These are phyloP conservation scores for Mycosphaerelloides madeirae DNA, from an alignment of 2,329 filamentous ascomycete genomes.

Conservation along the genomic window DNA sequence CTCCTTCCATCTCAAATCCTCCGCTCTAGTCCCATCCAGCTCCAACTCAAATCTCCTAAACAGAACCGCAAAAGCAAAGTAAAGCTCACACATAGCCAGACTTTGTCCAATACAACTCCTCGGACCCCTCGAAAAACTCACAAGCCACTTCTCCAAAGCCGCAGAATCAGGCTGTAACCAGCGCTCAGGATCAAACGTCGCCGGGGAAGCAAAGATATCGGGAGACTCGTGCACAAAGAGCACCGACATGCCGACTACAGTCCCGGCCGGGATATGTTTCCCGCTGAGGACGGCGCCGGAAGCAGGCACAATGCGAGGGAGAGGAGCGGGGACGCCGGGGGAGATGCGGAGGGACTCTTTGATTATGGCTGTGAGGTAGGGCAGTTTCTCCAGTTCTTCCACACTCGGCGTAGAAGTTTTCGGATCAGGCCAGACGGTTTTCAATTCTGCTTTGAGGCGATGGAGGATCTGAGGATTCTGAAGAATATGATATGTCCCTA, in stretches of 20 bases:
- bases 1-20: constrained; percentile 13
- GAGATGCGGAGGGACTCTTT: constrained; percentile 48
- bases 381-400: constrained; percentile 22
- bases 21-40: constrained; percentile 8
- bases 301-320: constrained; percentile 43
- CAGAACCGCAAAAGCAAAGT: constrained; percentile 12
- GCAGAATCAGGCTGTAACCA: constrained; percentile 38
- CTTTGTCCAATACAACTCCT: constrained; percentile 12
- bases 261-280: constrained; percentile 43
- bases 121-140: constrained; percentile 14
- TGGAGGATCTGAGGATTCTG: constrained; percentile 30
- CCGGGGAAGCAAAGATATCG: constrained; percentile 44
- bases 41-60: constrained; percentile 13
- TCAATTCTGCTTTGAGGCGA: constrained; percentile 38
- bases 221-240: constrained; percentile 50
- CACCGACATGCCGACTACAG: constrained; percentile 43
- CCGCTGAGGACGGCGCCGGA: constrained; percentile 43
- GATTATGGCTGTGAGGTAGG: constrained; percentile 48
- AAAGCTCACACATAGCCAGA: constrained; percentile 14
- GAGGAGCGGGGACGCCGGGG: constrained; percentile 41
- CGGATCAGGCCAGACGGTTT: constrained; percentile 6
- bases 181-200: constrained; percentile 43
- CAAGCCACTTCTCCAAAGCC: constrained; percentile 11
- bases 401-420: constrained; percentile 4
- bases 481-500: constrained; percentile 41